phyloP scores from a whole-genome alignment of 495 filamentous ascomycete genomes.

The Copromyces sp. region DNA sequence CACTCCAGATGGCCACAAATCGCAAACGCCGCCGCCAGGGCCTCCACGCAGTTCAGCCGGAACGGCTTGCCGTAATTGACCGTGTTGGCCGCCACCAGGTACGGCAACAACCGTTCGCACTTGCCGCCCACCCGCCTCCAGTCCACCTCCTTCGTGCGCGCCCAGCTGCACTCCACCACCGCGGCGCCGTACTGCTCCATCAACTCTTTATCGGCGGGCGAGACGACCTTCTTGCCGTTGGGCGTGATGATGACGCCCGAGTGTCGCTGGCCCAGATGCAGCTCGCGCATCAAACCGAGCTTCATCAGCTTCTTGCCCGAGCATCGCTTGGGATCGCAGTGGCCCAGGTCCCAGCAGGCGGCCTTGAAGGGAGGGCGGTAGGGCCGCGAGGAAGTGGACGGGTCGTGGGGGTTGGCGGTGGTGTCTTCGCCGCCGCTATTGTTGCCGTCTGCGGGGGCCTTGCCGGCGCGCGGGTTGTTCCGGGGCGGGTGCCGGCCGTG shows the following conservation, averaged over 20 bases:
- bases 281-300: conserved; percentile 84
- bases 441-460: conserved; percentile 16
- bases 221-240: conserved; percentile 78
- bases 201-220: conserved; percentile 66
- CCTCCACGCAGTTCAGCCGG: conserved; percentile 91
- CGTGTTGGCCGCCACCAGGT: conserved; percentile 90
- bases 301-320: conserved; percentile 90
- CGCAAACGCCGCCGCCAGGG: conserved; percentile 79
- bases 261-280: conserved; percentile 83
- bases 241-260: conserved; percentile 86
- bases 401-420: neutral
- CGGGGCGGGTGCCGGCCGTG: conserved; percentile 28
- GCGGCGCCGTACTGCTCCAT: conserved; percentile 86
- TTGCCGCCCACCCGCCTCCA: conserved; percentile 89
- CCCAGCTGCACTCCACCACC: conserved; percentile 97
- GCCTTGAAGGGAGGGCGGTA: conserved; percentile 61
- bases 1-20: conserved; percentile 90
- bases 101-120: conserved; percentile 85
- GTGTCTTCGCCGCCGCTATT: conserved; percentile 22
- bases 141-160: conserved; percentile 79
- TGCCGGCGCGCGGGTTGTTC: conserved; percentile 10
- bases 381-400: conserved; percentile 35
- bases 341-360: conserved; percentile 94
- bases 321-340: conserved; percentile 95
- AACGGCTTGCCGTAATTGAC: conserved; percentile 96